Base-by-base conservation (phyloP, 2,329 filamentous ascomycete species). In the Claviceps sp. region DNA sequence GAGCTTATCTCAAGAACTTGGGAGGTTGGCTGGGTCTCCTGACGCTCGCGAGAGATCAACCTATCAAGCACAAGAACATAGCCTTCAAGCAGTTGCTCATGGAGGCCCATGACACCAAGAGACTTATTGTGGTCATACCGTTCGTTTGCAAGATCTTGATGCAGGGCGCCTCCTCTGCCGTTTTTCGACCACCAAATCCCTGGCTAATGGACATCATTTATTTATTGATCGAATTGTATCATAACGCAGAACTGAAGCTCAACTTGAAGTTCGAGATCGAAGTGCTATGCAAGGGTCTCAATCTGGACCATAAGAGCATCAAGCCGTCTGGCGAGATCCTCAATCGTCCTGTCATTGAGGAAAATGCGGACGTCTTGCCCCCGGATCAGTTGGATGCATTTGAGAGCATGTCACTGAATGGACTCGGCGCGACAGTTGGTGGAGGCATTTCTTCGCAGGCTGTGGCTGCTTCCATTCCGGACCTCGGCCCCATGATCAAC, bases 261-360 rank as follows among this genome's bases (percentile, higher is more conserved):
- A 97, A 97, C 59, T 82, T 95, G 49, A 98, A 97, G 62, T 98
- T 98, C 60, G 93, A 98, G 67, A 97, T 98, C 53, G 93, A 98
- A 67, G 90, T 98, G 26, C 77, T 98, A 24, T 98, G 90, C 73
- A 94, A 94, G 64, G 90, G 90, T 13, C 73, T 98, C 16, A 85
- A 84, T 51, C 75, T 97, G n/a, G 89, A 97, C 56, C 86, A 95
- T 68, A 95, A 94, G 70, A 84, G 79, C 54, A 89, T 97, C 56
- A 86, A 94, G 60, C 88, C 91, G 0, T 88, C 90, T 0, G 83
- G 85, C 22, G 84, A 90, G 62, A 93, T 98, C 52, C 78, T 90
- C 55, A 87, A 89, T 58, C 81, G 89, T 42, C 77, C 78, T 11
- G 73, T 76, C 8, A 73, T 82, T 18, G 84, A 85, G 47, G 81